phyloP scores from a whole-genome alignment of 2,329 filamentous ascomycete species.

The Emericellopsis atlantica region DNA sequence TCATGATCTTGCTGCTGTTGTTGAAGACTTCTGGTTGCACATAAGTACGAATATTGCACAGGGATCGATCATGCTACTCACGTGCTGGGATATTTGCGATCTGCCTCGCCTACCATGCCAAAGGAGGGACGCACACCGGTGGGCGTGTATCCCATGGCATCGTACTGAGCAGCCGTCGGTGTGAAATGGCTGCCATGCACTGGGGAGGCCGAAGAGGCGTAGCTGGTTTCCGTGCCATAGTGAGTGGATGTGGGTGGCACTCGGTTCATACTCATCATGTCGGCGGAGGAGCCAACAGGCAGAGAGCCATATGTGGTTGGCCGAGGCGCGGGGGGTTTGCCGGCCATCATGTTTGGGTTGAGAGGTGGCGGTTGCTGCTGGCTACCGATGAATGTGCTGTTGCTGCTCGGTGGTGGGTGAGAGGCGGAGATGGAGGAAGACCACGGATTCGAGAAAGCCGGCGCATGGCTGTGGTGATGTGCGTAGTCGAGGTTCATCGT shows the following conservation, averaged over 20 bases:
- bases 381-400: conserved; percentile 48
- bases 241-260: conserved; percentile 48
- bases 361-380: conserved; percentile 26
- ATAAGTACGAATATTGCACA: conserved; percentile 17
- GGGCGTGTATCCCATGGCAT: conserved; percentile 62
- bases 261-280: conserved; percentile 59
- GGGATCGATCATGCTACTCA: conserved; percentile 41
- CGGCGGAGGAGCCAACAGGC: conserved; percentile 61
- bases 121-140: conserved; percentile 47
- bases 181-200: conserved; percentile 49
- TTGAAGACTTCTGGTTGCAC: conserved; percentile 22
- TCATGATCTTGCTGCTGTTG: conserved; percentile 21
- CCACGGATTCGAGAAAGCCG: conserved; percentile 90
- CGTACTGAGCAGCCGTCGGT: conserved; percentile 55
- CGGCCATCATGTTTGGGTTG: conserved; percentile 39
- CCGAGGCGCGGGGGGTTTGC: conserved; percentile 34
- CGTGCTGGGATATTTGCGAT: conserved; percentile 67
- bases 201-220: conserved; percentile 55
- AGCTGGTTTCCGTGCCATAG: conserved; percentile 52
- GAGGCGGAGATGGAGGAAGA: conserved; percentile 36
- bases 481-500: conserved; percentile 66
- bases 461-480: conserved; percentile 23
- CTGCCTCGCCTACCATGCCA: conserved; percentile 42
- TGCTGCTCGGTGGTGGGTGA: conserved; percentile 22
- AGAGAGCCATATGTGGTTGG: conserved; percentile 58